Conservation (phyloP, 208 protist species). For the Lotmaria passim region DNA sequence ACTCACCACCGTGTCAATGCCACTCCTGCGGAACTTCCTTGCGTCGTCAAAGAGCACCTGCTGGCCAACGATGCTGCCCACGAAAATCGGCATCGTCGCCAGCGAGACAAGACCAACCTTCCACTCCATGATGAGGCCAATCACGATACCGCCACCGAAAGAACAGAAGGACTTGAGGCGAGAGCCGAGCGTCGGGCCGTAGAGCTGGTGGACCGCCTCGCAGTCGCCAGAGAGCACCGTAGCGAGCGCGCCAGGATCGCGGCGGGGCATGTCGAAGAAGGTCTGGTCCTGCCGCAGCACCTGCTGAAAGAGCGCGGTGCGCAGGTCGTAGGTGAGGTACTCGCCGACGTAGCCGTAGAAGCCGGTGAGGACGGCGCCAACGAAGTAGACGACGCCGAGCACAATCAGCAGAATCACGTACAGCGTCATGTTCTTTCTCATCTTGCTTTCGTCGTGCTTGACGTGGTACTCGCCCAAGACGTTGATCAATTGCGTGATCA, state of each 20-base stretch:
- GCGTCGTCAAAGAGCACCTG: slow-evolving; percentile 49
- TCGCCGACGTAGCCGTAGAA: slow-evolving; percentile 82
- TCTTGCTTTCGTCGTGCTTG: slow-evolving; percentile 25
- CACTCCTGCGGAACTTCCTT: slow-evolving; percentile 38
- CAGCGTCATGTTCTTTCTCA: slow-evolving; percentile 39
- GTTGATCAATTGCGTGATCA: slow-evolving; percentile 55
- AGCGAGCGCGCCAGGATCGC: slow-evolving; percentile 65
- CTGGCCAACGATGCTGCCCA: slow-evolving; percentile 43
- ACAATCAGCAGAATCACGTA: slow-evolving; percentile 61
- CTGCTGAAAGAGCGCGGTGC: slow-evolving; percentile 64
- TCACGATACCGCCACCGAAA: slow-evolving; percentile 55
- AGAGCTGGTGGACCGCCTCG: slow-evolving; percentile 84
- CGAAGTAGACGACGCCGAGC: slow-evolving; percentile 42
- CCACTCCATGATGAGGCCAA: slow-evolving; percentile 73
- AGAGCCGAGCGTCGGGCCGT: slow-evolving; percentile 65
- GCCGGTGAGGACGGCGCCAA: slow-evolving; percentile 50
- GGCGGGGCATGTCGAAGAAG: slow-evolving; percentile 85
- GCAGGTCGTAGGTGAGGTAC: slow-evolving; percentile 69
- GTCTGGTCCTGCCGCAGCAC: slow-evolving; percentile 85
- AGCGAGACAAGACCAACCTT: slow-evolving; percentile 71
- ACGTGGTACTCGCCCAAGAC: slow-evolving; percentile 47
- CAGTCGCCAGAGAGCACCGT: slow-evolving; percentile 80
- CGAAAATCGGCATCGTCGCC: slow-evolving; percentile 63
- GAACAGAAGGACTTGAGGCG: slow-evolving; percentile 58
- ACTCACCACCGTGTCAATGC: slow-evolving; percentile 64